Evolutionary conservation across 805 yeast genomes (phyloP).

Genomic region (Kuraishia borneana): DNA sequence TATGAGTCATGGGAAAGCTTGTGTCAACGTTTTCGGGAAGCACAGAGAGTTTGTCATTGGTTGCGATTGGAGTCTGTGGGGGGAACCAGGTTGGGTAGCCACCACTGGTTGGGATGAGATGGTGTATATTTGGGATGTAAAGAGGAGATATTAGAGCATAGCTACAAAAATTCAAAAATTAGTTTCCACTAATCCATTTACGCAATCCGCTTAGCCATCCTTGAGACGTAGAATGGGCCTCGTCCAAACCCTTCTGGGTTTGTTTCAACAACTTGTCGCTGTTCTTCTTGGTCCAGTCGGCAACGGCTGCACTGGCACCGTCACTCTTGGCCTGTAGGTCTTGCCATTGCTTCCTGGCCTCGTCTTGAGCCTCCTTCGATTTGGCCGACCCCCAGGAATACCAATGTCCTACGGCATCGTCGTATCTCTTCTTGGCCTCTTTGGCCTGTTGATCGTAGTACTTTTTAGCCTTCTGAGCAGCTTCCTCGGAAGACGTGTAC

Average conservation of each 20-base stretch:
- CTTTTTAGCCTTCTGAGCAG: constrained; percentile 10
- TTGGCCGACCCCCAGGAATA: constrained; percentile 17
- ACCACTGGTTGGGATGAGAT: constrained; percentile 96
- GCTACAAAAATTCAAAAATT: background rate
- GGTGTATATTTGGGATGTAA: constrained; percentile 71
- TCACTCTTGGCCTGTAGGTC: constrained; percentile 9
- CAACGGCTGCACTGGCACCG: constrained; percentile 12
- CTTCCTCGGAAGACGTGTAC: constrained; percentile 8
- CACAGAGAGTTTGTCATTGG: constrained; percentile 90
- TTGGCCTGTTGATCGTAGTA: constrained; percentile 13
- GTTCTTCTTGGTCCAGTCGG: constrained; percentile 1
- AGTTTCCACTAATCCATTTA: constrained; percentile 8
- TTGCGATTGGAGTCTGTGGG: constrained; percentile 95
- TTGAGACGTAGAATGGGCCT: constrained; percentile 11
- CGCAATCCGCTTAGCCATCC: constrained; percentile 9
- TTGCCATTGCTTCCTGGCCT: constrained; percentile 14
- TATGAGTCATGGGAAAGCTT: constrained; percentile 35
- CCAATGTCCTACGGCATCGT: constrained; percentile 17
- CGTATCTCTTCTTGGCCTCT: constrained; percentile 15
- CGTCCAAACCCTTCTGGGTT: constrained; percentile 8
- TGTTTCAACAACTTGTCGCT: constrained; percentile 6
- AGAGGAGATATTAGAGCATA: background rate
- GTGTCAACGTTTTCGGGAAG: constrained; percentile 44
- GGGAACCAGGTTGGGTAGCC: constrained; percentile 90
- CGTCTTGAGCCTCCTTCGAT: constrained; percentile 15